Conservation (phyloP, 2,329 filamentous ascomycete species). For the Stenocarpella maydis region DNA sequence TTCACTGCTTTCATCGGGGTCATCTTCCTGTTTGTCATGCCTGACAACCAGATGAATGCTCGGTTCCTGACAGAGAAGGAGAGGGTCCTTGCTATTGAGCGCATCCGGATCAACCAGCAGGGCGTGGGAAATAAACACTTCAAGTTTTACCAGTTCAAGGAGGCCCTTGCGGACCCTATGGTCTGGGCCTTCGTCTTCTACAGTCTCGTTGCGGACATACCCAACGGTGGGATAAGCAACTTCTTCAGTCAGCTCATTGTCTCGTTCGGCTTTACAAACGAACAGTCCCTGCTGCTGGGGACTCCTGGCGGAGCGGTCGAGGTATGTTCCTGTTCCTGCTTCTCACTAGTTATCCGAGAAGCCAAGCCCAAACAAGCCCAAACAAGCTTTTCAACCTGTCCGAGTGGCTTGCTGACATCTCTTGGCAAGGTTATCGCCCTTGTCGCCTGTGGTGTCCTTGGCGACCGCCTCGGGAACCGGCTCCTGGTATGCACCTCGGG, state of each 20-base stretch:
- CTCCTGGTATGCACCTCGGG: slow-evolving; percentile 63
- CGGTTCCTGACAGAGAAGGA: slow-evolving; percentile 64
- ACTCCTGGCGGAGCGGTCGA: slow-evolving; percentile 72
- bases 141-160: slow-evolving; percentile 66
- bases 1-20: slow-evolving; percentile 58
- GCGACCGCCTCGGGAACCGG: slow-evolving; percentile 64
- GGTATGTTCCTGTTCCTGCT: slow-evolving; percentile 50
- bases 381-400: slow-evolving; percentile 58
- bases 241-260: slow-evolving; percentile 54
- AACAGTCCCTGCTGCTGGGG: slow-evolving; percentile 71
- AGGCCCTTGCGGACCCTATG: slow-evolving; percentile 49
- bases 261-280: slow-evolving; percentile 69
- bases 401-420: slow-evolving; percentile 33
- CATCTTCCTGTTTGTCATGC: slow-evolving; percentile 59
- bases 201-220: slow-evolving; percentile 47
- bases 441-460: slow-evolving; percentile 52
- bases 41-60: slow-evolving; percentile 51
- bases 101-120: slow-evolving; percentile 71
- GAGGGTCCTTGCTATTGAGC: slow-evolving; percentile 57
- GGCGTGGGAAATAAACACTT: slow-evolving; percentile 76
- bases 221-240: slow-evolving; percentile 46
- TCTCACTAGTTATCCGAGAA: neutral
- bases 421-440: slow-evolving; percentile 41
- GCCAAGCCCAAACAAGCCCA: slow-evolving; percentile 39
- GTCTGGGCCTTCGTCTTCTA: slow-evolving; percentile 48